A percentile compares a stretch with the other conserved stretches of the same genome.
Evolutionary conservation across 805 yeast genomes (phyloP).

Genomic region (Pichia occidentalis): DNA sequence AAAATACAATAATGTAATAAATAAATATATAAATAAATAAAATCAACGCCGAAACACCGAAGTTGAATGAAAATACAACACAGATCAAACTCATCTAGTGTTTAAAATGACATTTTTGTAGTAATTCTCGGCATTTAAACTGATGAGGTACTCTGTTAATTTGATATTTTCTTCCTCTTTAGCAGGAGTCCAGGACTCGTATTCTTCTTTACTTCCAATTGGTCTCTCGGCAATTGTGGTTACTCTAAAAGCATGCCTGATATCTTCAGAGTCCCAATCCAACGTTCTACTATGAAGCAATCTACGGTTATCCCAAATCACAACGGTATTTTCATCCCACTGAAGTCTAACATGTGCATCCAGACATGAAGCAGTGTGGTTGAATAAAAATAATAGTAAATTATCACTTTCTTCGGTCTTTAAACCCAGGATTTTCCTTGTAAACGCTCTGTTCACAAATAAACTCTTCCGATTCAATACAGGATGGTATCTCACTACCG

Average conservation of each 20-base stretch:
- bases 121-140: constrained; percentile 19
- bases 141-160: constrained; percentile 13
- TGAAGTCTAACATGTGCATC: constrained; percentile 64
- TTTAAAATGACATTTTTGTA: constrained; percentile 10
- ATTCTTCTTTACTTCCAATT: constrained; percentile 27
- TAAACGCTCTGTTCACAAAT: constrained; percentile 53
- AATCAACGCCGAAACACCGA: too few species aligned
- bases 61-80: too few species aligned
- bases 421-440: constrained; percentile 62
- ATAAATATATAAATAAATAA: not conserved
- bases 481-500: constrained; percentile 66
- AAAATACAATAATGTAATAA: too few species aligned
- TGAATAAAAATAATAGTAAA: constrained; percentile 49
- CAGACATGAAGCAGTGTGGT: constrained; percentile 42
- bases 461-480: constrained; percentile 57
- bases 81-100: not conserved
- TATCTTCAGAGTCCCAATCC: constrained; percentile 61
- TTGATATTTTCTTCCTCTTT: constrained; percentile 16
- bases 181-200: constrained; percentile 28
- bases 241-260: constrained; percentile 67
- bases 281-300: constrained; percentile 62
- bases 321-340: constrained; percentile 67
- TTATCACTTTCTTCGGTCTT: constrained; percentile 65
- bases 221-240: constrained; percentile 76
- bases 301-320: constrained; percentile 74